Evolutionary conservation across 176 grass and related monocot species (phyloP), one percentile per base, ranked within the genome.

Genomic region (Eleusine indica): DNA sequence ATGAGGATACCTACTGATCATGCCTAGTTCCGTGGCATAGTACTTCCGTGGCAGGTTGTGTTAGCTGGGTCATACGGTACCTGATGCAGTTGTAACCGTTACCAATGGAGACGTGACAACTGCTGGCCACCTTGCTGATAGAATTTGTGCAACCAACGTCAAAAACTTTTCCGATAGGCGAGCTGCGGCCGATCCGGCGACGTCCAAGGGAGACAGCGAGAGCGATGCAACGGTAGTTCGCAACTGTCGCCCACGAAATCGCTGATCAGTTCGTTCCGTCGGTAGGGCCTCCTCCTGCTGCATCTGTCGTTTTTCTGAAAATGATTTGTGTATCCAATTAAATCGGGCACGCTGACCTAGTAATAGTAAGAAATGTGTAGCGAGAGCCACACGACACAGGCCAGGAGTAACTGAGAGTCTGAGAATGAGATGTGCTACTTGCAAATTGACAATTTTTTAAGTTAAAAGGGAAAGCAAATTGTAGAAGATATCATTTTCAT

Each of bases 161-260:
- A 72, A 66, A 66, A 40, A 11, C 19, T 11, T 29, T 85, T 38
- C 37, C 29, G 56, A 4, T 48, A 8, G 22, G 43, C 1, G 29
- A 42, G 53, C 39, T 12, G 72, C 67, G 6, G 25, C 54, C 74
- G 5, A 14, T 28, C 19, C 68, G 68, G 18, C 48, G 42, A 35
- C 56, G 38, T 53, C n/a, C n/a, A 53, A 2, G 44, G 47, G 77
- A 16, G 61, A 57, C 61, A 16, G 80, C 74, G 86, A 66, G 47
- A 66, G 75, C 42, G 74, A 77, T 39, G 46, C 66, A 49, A 51
- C 4, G 30, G 29, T 9, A n/a, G 48, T 81, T 73, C 38, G 73
- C 30, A 32, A 68, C 64, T 32, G 42, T 13, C 68, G 15, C 13
- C 58, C 3, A 42, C 6, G 62, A 67, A 6, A 53, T n/a, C 47